Percentiles rank a stretch among this genome's conserved stretches.
Evolutionary conservation across 495 filamentous ascomycete genomes (phyloP).

Genomic region (Astrocystis sublimbata): DNA sequence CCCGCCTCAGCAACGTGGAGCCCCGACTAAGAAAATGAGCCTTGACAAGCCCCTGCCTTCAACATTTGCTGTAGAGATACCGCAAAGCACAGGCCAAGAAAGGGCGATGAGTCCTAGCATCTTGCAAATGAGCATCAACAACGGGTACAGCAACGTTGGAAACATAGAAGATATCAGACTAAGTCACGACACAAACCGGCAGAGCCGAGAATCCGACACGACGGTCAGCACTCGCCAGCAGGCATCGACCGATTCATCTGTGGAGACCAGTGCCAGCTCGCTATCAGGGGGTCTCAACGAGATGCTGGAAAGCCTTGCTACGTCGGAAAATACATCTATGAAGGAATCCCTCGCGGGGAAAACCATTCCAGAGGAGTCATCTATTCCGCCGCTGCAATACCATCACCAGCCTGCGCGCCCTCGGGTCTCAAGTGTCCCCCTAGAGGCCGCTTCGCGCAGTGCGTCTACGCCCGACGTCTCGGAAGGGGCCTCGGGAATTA

Average conservation of each 20-base stretch:
- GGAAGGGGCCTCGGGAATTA: constrained; percentile 44
- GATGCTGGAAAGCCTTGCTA: constrained; percentile 39
- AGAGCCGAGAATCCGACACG: constrained; percentile 50
- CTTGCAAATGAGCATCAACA: constrained; percentile 13
- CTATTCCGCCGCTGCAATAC: constrained; percentile 58
- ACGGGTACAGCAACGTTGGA: constrained; percentile 19
- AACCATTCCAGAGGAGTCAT: constrained; percentile 34
- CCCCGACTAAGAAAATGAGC: constrained; percentile 4
- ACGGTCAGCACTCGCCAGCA: constrained; percentile 49
- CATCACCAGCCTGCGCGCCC: constrained; percentile 52
- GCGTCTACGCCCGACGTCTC: constrained; percentile 49
- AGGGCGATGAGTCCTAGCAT: constrained; percentile 15
- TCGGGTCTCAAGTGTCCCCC: constrained; percentile 39
- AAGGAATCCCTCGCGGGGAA: constrained; percentile 46
- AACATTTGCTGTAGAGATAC: constrained; percentile 24
- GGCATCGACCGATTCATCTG: constrained; percentile 45
- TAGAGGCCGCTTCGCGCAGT: constrained; percentile 40
- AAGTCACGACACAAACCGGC: constrained; percentile 40
- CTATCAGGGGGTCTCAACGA: constrained; percentile 48
- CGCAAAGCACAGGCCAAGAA: constrained; percentile 37
- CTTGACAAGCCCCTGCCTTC: constrained; percentile 12
- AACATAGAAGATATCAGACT: constrained; percentile 36
- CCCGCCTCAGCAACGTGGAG: constrained; percentile 17
- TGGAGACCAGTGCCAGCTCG: constrained; percentile 52
- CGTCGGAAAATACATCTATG: constrained; percentile 41